These are phyloP conservation scores for Lepidium sativum DNA, from an alignment of 345 rosid species.

Conservation along the genomic window DNA sequence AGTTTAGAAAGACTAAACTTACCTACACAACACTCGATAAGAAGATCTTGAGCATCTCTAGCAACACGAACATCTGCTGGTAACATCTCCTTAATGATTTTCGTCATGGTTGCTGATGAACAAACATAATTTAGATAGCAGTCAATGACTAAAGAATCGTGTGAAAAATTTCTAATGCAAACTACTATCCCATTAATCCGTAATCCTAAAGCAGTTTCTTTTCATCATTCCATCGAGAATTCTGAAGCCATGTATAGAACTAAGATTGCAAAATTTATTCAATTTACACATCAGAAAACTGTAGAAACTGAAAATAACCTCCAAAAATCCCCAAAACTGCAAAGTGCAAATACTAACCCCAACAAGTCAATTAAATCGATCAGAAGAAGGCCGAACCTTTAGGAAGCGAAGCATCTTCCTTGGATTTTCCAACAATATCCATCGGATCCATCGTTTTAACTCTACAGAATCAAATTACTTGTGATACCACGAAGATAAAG, in stretches of 20 bases:
- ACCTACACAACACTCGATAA: conserved; percentile 99
- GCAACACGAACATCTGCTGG: conserved; percentile 99
- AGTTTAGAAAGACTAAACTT: not conserved
- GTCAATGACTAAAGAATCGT: not conserved
- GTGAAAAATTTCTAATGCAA: not conserved
- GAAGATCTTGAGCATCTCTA: conserved; percentile 97
- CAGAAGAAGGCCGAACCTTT: conserved; percentile 45
- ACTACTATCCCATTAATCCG: not conserved
- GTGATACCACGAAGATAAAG: not conserved
- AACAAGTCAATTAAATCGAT: not conserved
- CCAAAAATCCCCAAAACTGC: no score
- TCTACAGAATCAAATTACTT: conserved; percentile 24
- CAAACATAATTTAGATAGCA: not conserved
- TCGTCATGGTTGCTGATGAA: conserved; percentile 93
- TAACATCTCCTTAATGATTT: conserved; percentile 97
- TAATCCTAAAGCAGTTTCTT: not conserved
- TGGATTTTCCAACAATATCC: conserved; percentile 98
- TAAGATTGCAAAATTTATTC: not conserved
- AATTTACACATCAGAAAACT: not conserved
- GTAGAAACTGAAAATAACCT: no score
- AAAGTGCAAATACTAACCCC: not conserved
- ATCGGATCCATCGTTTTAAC: conserved; percentile 66
- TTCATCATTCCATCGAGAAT: not conserved
- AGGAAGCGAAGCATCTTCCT: conserved; percentile 99
- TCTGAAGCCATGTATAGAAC: not conserved